Evolutionary conservation across 306 rosid genomes (phyloP), one percentile per base, ranked within the genome.

Genomic region (Myrica gale): DNA sequence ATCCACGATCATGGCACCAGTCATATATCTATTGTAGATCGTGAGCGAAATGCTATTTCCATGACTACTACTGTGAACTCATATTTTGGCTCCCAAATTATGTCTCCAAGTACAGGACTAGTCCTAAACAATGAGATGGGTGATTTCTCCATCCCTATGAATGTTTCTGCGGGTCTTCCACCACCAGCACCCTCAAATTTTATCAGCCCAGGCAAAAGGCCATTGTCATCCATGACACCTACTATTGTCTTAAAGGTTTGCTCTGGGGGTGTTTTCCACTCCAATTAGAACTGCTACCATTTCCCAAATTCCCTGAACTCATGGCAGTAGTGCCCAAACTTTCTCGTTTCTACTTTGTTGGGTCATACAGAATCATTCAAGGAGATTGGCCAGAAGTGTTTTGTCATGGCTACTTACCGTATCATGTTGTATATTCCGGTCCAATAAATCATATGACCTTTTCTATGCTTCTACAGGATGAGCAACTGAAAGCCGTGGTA

Each of bases 121-220:
- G 79, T 94, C 69, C 78, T 94, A 68, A 94, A 94, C 88, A 94
- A 94, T 74, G 92, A 94, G 79, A 94, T 94, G 98, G 88, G 77
- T 75, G 98, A 94, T 82, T 94, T 94, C 82, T 89, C 96, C 46
- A 84, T 90, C 1, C 96, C 93, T 17, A 55, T 7, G 9, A 86
- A 89, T 73, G 85, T 60, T 80, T 76, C 93, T 5, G 73, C 84
- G 2, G 77, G 80, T 61, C 63, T 65, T 71, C 85, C 75, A 48
- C 96, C 96, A 5, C 96, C 97, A 12, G 89, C 96, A 60, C 95
- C 88, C 9, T 74, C 92, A 63, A 94, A 92, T 84, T 92, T 92
- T 77, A 80, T 94, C 53, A 26, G 42, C 78, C 98, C 98, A 8
- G 90, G 95, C 15, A 92, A 92, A 78, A 85, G 97, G 73, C 97